phyloP scores from a whole-genome alignment of 2,329 filamentous ascomycete genomes.

The Xylaria digitata region DNA sequence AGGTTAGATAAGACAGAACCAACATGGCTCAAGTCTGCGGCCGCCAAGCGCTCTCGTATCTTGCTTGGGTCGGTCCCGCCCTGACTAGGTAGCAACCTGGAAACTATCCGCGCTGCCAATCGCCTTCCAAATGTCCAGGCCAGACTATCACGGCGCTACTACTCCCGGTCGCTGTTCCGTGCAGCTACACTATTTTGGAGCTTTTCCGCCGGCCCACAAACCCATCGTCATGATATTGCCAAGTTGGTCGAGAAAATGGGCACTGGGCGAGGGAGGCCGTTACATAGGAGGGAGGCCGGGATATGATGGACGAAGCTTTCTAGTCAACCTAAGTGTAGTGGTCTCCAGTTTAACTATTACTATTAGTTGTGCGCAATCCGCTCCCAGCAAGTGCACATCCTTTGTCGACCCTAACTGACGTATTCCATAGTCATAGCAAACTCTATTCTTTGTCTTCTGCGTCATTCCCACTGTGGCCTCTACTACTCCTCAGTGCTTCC shows the following conservation, averaged over 20 bases:
- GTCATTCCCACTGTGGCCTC: constrained; percentile 23
- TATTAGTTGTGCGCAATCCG: constrained; percentile 5
- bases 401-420: constrained; percentile 28
- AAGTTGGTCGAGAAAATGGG: constrained; percentile 19
- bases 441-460: constrained; percentile 29
- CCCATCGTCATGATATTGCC: constrained; percentile 26
- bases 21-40: constrained; percentile 5
- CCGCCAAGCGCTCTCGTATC: constrained; percentile 23
- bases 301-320: constrained; percentile 12
- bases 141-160: constrained; percentile 21
- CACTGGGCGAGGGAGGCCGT: constrained; percentile 12
- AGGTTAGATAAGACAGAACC: constrained; percentile 28
- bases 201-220: constrained; percentile 29
- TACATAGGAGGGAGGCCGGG: neutral
- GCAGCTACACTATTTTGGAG: constrained; percentile 14
- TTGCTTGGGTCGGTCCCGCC: neutral
- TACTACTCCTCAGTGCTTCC: constrained; percentile 7
- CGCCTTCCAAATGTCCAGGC: constrained; percentile 13
- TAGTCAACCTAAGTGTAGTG: neutral
- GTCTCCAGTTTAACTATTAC: constrained; percentile 26
- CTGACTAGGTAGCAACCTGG: constrained; percentile 1
- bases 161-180: constrained; percentile 3
- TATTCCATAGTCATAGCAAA: constrained; percentile 27
- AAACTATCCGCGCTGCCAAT: constrained; percentile 28
- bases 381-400: constrained; percentile 12